These are phyloP conservation scores for Cyberlindnera maclurae DNA, from an alignment of 805 yeast species.

Conservation along the genomic window DNA sequence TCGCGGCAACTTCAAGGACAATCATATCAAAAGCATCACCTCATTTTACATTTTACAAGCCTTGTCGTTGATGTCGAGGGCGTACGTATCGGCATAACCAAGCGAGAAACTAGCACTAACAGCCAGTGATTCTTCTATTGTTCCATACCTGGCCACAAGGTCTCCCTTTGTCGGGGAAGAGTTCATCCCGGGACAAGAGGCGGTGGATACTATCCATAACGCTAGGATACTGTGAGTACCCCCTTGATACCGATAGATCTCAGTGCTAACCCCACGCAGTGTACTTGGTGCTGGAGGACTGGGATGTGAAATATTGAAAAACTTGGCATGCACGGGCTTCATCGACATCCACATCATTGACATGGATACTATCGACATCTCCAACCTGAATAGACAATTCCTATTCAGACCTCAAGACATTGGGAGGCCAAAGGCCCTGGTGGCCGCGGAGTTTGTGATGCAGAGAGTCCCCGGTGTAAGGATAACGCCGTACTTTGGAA, in stretches of 20 bases:
- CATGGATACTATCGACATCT: slow-evolving; percentile 85
- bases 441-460: slow-evolving; percentile 60
- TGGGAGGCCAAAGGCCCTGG: slow-evolving; percentile 72
- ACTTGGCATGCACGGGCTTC: slow-evolving; percentile 64
- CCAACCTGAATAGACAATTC: slow-evolving; percentile 88
- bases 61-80: slow-evolving; percentile 2
- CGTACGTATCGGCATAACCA: neutral
- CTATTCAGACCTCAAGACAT: slow-evolving; percentile 76
- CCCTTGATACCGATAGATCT: neutral
- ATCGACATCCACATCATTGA: slow-evolving; percentile 82
- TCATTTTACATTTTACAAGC: too few species aligned
- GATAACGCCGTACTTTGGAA: slow-evolving; percentile 55
- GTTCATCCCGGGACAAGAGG: slow-evolving; percentile 27
- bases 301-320: slow-evolving; percentile 84
- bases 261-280: slow-evolving; percentile 10
- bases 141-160: slow-evolving; percentile 18
- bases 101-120: neutral
- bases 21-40: too few species aligned
- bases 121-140: slow-evolving; percentile 10
- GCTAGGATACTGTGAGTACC: slow-evolving; percentile 28
- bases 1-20: too few species aligned
- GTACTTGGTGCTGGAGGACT: slow-evolving; percentile 94
- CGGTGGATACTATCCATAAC: slow-evolving; percentile 16
- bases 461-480: slow-evolving; percentile 36
- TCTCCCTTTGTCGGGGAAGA: slow-evolving; percentile 32